phyloP scores from a whole-genome alignment of 148 eudicot genomes.

The Oxyria digyna region DNA sequence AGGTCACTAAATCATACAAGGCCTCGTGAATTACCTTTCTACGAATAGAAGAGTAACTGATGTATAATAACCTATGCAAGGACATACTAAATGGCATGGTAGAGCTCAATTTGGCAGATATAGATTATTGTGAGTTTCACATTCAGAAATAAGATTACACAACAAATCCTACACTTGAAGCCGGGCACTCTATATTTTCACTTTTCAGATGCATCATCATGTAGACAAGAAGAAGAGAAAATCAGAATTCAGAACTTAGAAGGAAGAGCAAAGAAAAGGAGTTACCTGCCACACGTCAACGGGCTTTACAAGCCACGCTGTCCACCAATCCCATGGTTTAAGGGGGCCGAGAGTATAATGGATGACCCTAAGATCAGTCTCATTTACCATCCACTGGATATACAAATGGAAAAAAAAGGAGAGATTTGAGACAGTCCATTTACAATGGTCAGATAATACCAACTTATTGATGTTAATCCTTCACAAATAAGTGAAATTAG shows the following conservation, averaged over 20 bases:
- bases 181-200: background rate
- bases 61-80: background rate
- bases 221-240: background rate
- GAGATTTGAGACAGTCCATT: slow-evolving; percentile 2
- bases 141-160: background rate
- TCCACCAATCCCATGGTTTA: slow-evolving; percentile 99
- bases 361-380: slow-evolving; percentile 78
- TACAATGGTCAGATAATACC: background rate
- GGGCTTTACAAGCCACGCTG: slow-evolving; percentile 94
- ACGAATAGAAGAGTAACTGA: background rate
- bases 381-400: slow-evolving; percentile 98
- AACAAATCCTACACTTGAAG: background rate
- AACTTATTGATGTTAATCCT: background rate
- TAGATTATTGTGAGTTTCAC: background rate
- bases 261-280: background rate
- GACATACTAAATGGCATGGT: background rate
- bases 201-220: background rate
- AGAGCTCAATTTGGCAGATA: too few relatives aligned
- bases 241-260: background rate
- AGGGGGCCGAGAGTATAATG: slow-evolving; percentile 98
- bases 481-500: background rate
- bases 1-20: background rate
- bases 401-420: slow-evolving; percentile 11
- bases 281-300: slow-evolving; percentile 98
- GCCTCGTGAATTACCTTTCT: background rate